Evolutionary conservation across 2,329 filamentous ascomycete species (phyloP), one percentile per base, ranked within the genome.

Genomic region (Venturia effusa): DNA sequence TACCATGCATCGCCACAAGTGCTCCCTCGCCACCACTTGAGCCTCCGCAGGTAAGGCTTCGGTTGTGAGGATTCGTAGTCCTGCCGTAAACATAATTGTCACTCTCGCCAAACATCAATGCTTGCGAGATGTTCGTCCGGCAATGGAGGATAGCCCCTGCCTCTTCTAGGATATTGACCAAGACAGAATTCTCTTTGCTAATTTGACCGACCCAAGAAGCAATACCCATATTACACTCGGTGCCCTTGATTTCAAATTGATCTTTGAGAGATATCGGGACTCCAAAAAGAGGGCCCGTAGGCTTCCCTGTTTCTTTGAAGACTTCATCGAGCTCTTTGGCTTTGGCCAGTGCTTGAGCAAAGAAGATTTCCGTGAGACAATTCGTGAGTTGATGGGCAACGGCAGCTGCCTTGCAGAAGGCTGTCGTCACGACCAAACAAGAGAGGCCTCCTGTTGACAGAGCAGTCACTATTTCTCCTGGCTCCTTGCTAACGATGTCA

Each of bases 61-160:
- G 72, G 64, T 82, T 81, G 61, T 76, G 71, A 0, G 81, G 77
- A 67, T 83, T 83, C 30, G 81, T 68, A 1, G 78, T 75, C 17
- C 75, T 70, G 6, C 76, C 76, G 61, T 78, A 79, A 45, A 78
- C 66, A 64, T 82, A 79, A 68, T 83, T 83, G 69, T 82, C 79
- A 1, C 75, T 78, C 67, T 83, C 81, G 17, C 79, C 68, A 4
- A 76, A 74, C 78, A 81, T 79, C 67, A 84, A 75, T 0, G 80
- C 81, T 65, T 81, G 79, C 4, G 82, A 81, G 0, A 84, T 71
- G 66, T 83, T 83, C 2, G 82, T 84, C 70, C 84, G 82, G 69
- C 74, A 77, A 67, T 80, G 79, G 1, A 80, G 66, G 0, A 83
- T 76, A 1, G 81, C 80, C 3, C 80, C 80, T 4, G 76, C 72